Evolutionary conservation across 208 protist species (phyloP), one percentile per base, ranked within the genome.

Genomic region (Trichomonas vaginalis): DNA sequence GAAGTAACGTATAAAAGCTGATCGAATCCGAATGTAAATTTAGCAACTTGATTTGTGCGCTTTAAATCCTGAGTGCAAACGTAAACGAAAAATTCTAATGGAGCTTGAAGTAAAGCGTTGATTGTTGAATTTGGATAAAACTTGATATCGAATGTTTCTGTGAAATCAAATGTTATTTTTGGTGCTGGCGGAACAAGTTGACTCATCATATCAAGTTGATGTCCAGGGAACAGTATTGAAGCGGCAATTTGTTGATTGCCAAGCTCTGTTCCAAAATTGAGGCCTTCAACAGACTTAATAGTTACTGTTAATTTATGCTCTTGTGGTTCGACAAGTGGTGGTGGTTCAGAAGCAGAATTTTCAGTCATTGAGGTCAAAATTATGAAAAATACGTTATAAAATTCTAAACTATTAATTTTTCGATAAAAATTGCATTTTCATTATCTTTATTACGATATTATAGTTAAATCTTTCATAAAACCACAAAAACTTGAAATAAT

Each of bases 111-210:
- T 35, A 92, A 45, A 15, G 45, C 40, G 46, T 92, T 92, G 17
- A 92, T 51, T 51, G 86, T 92, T 32, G 82, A 47, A 48, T 48
- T 23, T 40, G 86, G 86, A 92, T 92, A 92, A 92, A 92, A 51
- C 45, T 48, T 23, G 39, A 92, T 42, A 51, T 35, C 27, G 46
- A 48, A 92, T 27, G 86, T 92, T 92, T 92, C 86, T 8, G 86
- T 48, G 37, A 92, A 92, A 51, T 92, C 86, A 15, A 92, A 92
- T 39, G 12, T 35, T 39, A 92, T 45, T 48, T 35, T 92, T 15
- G 23, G 40, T 9, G 40, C 15, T 51, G 86, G 86, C 39, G 40
- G 40, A 2, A 42, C 42, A 3, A 92, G n/a, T 51, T 40, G 86
- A 51, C 40, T 48, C 15, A 92, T 27, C 45, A 39, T 32, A 51